A percentile compares a stretch with the other conserved stretches of the same genome.
Conservation (phyloP, 1,284 basidiomycete genomes). For the Trametes polyzona region DNA sequence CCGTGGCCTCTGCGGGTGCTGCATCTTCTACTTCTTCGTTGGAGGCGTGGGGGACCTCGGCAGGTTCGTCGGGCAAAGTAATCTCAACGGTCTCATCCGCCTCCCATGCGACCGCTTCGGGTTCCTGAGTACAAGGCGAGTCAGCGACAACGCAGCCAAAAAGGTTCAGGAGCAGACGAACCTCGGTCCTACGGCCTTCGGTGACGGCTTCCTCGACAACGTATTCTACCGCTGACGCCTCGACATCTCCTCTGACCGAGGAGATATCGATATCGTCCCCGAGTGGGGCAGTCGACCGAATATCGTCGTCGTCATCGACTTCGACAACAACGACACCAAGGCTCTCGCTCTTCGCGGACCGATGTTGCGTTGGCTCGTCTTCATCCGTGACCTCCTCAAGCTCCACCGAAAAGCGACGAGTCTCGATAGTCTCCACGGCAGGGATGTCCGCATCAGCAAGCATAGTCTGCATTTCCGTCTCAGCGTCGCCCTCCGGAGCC, state of each 20-base stretch:
- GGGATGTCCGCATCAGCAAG: background rate
- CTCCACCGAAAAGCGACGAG: background rate
- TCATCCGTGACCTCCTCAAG: conserved; percentile 11
- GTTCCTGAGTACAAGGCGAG: conserved; percentile 18
- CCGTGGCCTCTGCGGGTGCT: too few relatives aligned
- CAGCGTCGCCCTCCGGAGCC: background rate
- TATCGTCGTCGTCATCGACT: conserved; percentile 8
- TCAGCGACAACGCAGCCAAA: background rate
- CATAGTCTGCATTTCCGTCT: background rate
- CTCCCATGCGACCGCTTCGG: conserved; percentile 7
- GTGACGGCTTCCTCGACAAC: conserved; percentile 34
- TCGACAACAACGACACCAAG: conserved; percentile 1
- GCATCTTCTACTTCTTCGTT: too few relatives aligned
- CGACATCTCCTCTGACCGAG: conserved; percentile 7
- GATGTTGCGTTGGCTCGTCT: background rate
- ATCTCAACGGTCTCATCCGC: too few relatives aligned
- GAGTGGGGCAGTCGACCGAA: background rate
- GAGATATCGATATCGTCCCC: conserved; percentile 6
- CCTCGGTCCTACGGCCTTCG: conserved; percentile 32
- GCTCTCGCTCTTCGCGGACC: background rate
- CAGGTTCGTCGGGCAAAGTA: too few relatives aligned
- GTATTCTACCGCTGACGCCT: conserved; percentile 16
- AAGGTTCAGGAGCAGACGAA: conserved; percentile 13
- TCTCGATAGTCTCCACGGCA: background rate
- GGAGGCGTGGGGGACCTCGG: too few relatives aligned